A percentile compares a stretch with the other conserved stretches of the same genome.
phyloP scores from a whole-genome alignment of 192 early-diverging fungal genomes.

The Backusella tarrabulga region DNA sequence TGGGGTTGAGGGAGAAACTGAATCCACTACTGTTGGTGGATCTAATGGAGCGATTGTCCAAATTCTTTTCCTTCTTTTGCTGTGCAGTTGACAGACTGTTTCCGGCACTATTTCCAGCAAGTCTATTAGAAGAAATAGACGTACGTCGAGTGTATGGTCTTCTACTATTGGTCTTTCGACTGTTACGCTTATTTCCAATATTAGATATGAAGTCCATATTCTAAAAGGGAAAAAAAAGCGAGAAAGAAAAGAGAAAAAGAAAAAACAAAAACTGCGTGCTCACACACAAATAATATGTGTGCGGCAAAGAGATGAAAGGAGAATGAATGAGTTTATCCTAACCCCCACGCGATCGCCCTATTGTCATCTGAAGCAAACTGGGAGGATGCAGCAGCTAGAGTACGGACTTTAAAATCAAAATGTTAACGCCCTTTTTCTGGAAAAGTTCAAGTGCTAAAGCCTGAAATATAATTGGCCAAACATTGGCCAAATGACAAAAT shows the following conservation, averaged over 20 bases:
- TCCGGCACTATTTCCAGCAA: neutral
- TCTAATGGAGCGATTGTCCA: neutral
- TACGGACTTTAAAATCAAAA: neutral
- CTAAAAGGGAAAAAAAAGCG: neutral
- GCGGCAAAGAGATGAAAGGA: neutral
- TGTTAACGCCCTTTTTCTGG: neutral
- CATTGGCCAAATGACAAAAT: neutral
- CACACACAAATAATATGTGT: neutral
- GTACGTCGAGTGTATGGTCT: conserved; percentile 12
- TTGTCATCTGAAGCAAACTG: conserved; percentile 4
- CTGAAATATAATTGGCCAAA: neutral
- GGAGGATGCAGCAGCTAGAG: neutral
- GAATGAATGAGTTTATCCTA: conserved; percentile 1
- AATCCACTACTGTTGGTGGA: conserved; percentile 1
- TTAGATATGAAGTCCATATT: conserved; percentile 15
- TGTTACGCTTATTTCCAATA: conserved; percentile 17
- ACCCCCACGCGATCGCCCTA: neutral
- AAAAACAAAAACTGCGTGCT: neutral
- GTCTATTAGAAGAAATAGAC: conserved; percentile 2
- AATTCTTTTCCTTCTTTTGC: neutral
- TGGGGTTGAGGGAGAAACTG: neutral
- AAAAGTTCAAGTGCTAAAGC: neutral
- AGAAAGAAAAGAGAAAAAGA: neutral
- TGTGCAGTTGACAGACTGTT: neutral
- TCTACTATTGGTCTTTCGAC: conserved; percentile 7